Percentiles rank a stretch among this genome's conserved stretches.
Evolutionary conservation across 2,329 filamentous ascomycete species (phyloP).

Genomic region (Aspergillus sclerotialis): DNA sequence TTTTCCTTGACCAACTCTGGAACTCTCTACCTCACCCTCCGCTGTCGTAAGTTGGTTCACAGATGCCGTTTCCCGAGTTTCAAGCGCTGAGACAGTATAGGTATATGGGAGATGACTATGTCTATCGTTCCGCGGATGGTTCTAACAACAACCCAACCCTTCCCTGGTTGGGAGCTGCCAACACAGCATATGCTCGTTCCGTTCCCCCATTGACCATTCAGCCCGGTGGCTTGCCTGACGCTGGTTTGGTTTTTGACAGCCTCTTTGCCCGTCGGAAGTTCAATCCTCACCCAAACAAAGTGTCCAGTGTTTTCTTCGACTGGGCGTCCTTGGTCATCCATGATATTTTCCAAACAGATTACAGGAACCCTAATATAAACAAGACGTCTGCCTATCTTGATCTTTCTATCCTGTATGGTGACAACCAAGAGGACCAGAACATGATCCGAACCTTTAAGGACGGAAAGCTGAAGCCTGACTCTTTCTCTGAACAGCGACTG

Average conservation of each 20-base stretch:
- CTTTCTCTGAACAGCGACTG: slow-evolving; percentile 64
- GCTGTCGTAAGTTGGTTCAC: slow-evolving; percentile 44
- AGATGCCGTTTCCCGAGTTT: not conserved
- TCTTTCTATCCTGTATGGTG: slow-evolving; percentile 64
- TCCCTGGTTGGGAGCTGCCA: slow-evolving; percentile 60
- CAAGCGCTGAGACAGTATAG: slow-evolving; percentile 17
- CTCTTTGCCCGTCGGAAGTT: slow-evolving; percentile 37
- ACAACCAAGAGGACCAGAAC: slow-evolving; percentile 45
- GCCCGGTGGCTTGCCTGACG: slow-evolving; percentile 62
- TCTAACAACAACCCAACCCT: slow-evolving; percentile 63
- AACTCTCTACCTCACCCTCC: slow-evolving; percentile 66
- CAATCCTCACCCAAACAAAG: slow-evolving; percentile 58
- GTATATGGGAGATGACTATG: slow-evolving; percentile 48
- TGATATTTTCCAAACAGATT: slow-evolving; percentile 66
- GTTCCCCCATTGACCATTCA: slow-evolving; percentile 53
- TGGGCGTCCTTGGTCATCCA: slow-evolving; percentile 69
- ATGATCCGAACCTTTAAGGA: slow-evolving; percentile 57
- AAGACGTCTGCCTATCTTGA: slow-evolving; percentile 68
- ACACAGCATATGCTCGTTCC: slow-evolving; percentile 59
- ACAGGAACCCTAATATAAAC: slow-evolving; percentile 51
- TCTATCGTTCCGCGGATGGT: slow-evolving; percentile 64
- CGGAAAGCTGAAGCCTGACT: slow-evolving; percentile 65
- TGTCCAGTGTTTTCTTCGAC: slow-evolving; percentile 65
- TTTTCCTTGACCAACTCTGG: slow-evolving; percentile 65
- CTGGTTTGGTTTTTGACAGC: slow-evolving; percentile 44